Conservation (phyloP, 1,139 yeast species). For the Candida buenavistaensis region DNA sequence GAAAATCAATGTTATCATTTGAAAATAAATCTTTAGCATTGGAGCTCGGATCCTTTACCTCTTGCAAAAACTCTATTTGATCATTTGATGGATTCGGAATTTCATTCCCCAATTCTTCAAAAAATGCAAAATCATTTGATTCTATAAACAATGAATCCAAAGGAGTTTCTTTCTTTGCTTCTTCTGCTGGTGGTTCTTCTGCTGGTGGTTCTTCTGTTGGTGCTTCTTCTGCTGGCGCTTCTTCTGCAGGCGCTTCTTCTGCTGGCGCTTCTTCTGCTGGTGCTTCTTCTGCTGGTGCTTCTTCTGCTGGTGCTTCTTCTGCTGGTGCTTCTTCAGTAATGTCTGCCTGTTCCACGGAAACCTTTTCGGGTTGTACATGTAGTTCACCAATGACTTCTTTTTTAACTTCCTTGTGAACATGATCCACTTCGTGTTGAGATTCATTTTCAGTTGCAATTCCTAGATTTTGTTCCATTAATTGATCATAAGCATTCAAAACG, state of each 20-base stretch:
- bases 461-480: too few species aligned
- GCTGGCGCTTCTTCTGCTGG: background rate
- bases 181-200: background rate
- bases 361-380: background rate
- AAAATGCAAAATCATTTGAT: background rate
- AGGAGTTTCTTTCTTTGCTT: background rate
- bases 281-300: too few species aligned
- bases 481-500: too few species aligned
- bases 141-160: background rate
- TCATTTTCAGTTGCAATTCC: too few species aligned
- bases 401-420: background rate
- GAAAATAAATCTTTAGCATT: too few species aligned
- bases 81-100: background rate
- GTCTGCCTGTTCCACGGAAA: background rate
- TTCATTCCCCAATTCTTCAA: background rate
- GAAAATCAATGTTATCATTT: too few species aligned
- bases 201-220: background rate
- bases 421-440: background rate
- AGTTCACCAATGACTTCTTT: background rate
- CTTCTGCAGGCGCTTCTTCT: background rate
- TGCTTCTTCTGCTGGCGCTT: background rate
- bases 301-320: background rate
- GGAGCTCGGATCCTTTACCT: background rate
- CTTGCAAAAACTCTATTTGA: constrained; percentile 3
- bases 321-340: constrained; percentile 1